Percentiles rank a stretch among this genome's conserved stretches.
These are phyloP conservation scores for Chlamydomonas sp. DNA, from an alignment of 139 green algal species.

Conservation along the genomic window DNA sequence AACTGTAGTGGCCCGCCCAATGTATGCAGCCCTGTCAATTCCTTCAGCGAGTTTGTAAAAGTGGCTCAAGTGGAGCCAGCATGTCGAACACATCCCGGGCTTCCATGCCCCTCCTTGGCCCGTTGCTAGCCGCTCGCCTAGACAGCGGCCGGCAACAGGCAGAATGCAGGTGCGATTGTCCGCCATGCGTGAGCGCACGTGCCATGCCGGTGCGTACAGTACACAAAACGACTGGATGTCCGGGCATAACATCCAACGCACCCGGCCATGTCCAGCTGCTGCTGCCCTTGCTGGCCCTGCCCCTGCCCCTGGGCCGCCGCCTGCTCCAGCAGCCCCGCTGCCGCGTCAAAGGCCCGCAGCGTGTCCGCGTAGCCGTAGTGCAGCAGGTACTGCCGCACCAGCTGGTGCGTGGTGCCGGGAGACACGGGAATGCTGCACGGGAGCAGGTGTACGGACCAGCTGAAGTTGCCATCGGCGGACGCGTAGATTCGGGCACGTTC, in stretches of 20 bases:
- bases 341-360: slow-evolving; percentile 74
- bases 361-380: slow-evolving; percentile 85
- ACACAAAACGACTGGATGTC: too few relatives aligned
- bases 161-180: not conserved
- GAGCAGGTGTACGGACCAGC: not conserved
- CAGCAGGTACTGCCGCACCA: slow-evolving; percentile 86
- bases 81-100: too few relatives aligned
- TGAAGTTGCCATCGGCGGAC: not conserved
- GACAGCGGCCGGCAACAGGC: too few relatives aligned
- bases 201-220: too few relatives aligned
- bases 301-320: not conserved
- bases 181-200: too few relatives aligned
- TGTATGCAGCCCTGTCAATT: too few relatives aligned
- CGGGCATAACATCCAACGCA: not conserved
- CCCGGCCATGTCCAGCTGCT: not conserved
- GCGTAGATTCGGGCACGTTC: not conserved
- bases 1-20: too few relatives aligned
- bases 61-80: too few relatives aligned
- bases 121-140: too few relatives aligned
- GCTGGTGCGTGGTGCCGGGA: slow-evolving; percentile 54
- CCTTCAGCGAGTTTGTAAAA: too few relatives aligned
- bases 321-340: slow-evolving; percentile 44
- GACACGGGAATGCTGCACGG: slow-evolving; percentile 48
- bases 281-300: not conserved
- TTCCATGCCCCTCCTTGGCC: too few relatives aligned